phyloP scores from a whole-genome alignment of 139 green algal species.

The Chlamydomonas sphaeroides region DNA sequence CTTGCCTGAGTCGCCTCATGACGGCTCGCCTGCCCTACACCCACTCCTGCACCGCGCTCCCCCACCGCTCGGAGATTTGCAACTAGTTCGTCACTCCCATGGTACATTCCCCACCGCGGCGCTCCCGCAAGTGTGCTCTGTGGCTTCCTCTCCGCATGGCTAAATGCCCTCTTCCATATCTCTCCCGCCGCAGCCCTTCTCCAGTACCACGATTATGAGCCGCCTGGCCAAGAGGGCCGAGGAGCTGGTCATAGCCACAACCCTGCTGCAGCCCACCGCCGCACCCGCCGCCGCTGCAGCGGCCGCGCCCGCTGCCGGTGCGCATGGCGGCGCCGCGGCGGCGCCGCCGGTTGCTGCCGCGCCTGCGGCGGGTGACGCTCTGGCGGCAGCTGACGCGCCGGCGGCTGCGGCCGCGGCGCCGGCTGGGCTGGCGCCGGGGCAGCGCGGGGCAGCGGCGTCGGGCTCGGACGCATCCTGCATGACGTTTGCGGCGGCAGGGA shows the following conservation, averaged over 20 bases:
- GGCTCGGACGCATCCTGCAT: conserved; percentile 10
- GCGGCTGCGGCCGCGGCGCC: not conserved
- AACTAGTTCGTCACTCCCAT: not conserved
- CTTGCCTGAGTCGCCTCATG: no score
- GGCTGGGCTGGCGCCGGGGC: not conserved
- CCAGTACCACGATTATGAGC: conserved; percentile 73
- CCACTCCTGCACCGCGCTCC: no score
- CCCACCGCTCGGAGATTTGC: no score
- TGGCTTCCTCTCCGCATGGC: no score
- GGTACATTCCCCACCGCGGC: no score
- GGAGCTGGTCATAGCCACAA: conserved; percentile 55
- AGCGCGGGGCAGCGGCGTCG: not conserved
- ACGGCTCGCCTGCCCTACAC: no score
- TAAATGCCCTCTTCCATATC: not conserved
- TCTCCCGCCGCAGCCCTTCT: conserved; percentile 67
- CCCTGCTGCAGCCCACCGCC: not conserved
- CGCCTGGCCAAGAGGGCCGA: conserved; percentile 70
- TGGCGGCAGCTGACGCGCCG: not conserved
- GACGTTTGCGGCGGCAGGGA: not conserved
- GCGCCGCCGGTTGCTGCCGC: not conserved
- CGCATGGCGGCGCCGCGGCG: not conserved
- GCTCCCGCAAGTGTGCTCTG: not conserved
- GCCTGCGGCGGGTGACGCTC: not conserved
- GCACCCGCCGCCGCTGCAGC: not conserved
- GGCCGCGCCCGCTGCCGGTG: no score